phyloP scores from a whole-genome alignment of 371 early-diverging fungal genomes.

The Mortierella sp. region DNA sequence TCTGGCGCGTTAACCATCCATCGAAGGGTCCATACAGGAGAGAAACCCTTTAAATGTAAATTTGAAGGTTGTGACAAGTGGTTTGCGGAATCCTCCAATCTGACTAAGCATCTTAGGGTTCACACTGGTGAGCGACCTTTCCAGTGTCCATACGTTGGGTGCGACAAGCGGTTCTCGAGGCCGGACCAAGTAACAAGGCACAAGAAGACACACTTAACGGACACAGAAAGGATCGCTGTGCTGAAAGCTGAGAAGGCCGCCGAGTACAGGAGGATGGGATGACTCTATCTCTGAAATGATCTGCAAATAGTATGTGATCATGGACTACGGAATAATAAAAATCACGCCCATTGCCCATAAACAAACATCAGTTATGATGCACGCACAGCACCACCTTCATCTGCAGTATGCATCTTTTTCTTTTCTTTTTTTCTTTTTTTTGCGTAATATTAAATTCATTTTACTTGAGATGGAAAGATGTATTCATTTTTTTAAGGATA shows the following conservation, averaged over 20 bases:
- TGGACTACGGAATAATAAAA: neutral
- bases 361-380: neutral
- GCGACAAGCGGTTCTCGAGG: slow-evolving; percentile 75
- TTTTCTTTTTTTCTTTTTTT: neutral
- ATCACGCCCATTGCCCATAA: neutral
- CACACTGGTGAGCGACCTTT: slow-evolving; percentile 81
- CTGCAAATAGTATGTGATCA: neutral
- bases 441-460: neutral
- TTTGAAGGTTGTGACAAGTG: slow-evolving; percentile 76
- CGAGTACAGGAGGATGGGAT: slow-evolving; percentile 5
- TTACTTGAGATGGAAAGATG: neutral
- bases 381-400: neutral
- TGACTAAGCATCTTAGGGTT: slow-evolving; percentile 79
- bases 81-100: slow-evolving; percentile 81
- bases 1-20: slow-evolving; percentile 79
- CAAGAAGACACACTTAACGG: slow-evolving; percentile 53
- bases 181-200: slow-evolving; percentile 76
- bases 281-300: neutral
- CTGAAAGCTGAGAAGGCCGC: slow-evolving; percentile 17
- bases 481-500: neutral
- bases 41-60: slow-evolving; percentile 82
- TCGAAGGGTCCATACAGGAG: slow-evolving; percentile 74
- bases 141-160: slow-evolving; percentile 67
- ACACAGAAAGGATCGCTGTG: slow-evolving; percentile 12
- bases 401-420: neutral